These are phyloP conservation scores for Lagenidium giganteum DNA, from an alignment of 352 stramenopile genomes.

Conservation along the genomic window DNA sequence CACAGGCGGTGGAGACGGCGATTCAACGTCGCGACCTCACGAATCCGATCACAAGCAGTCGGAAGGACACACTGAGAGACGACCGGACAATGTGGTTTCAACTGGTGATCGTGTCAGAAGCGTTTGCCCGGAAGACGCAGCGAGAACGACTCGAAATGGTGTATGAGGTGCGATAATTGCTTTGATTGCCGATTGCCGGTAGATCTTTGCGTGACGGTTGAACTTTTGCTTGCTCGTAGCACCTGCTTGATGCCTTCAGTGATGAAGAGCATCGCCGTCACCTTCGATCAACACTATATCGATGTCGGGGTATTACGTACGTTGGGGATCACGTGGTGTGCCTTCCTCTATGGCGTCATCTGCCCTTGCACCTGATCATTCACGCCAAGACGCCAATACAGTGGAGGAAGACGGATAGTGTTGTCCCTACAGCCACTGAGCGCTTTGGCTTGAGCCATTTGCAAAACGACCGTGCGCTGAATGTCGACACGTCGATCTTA, in stretches of 20 bases:
- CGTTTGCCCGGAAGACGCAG: slow-evolving; percentile 40
- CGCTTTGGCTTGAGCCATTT: slow-evolving; percentile 51
- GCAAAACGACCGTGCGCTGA: slow-evolving; percentile 37
- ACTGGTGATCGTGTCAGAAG: slow-evolving; percentile 40
- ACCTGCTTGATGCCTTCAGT: background rate
- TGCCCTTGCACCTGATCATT: slow-evolving; percentile 37
- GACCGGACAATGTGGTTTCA: slow-evolving; percentile 35
- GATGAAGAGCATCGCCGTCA: slow-evolving; percentile 7
- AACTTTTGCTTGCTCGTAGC: too few relatives aligned
- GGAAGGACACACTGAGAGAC: slow-evolving; percentile 23
- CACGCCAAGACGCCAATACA: slow-evolving; percentile 40
- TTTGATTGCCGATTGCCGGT: background rate
- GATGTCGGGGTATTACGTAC: slow-evolving; percentile 23
- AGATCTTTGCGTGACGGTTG: too few relatives aligned
- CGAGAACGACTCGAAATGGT: slow-evolving; percentile 39
- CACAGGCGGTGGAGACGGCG: slow-evolving; percentile 26
- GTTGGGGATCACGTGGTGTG: slow-evolving; percentile 25
- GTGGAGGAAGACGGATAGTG: slow-evolving; percentile 15
- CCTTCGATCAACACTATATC: slow-evolving; percentile 5
- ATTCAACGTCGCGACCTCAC: slow-evolving; percentile 11
- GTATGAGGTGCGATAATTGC: slow-evolving; percentile 26
- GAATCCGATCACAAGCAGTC: slow-evolving; percentile 16
- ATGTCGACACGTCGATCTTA: slow-evolving; percentile 22
- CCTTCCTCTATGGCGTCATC: slow-evolving; percentile 35
- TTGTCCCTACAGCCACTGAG: slow-evolving; percentile 28